Evolutionary conservation across 2,329 filamentous ascomycete genomes (phyloP), one percentile per base, ranked within the genome.

Genomic region (Dactylellina parvicollis): DNA sequence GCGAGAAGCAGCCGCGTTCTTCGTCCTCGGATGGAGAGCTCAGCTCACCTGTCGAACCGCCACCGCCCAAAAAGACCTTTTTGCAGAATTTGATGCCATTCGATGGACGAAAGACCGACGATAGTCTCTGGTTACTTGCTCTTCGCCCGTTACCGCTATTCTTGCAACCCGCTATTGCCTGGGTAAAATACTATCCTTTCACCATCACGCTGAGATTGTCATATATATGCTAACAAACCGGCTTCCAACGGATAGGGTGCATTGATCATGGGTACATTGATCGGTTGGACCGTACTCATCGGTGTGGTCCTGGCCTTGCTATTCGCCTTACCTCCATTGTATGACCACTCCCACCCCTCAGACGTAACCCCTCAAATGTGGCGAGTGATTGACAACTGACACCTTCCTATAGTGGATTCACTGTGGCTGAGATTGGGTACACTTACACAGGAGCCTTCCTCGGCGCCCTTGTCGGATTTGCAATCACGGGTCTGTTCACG

Each of bases 211-310:
- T 14, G 24, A 28, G 44, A 26, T 24, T 1, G 18, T 76, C 77
- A 44, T 76, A 66, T 34, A 26, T 56, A 28, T 28, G 38, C 49
- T 55, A 50, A 62, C 61, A 20, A 62, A 46, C 38, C 46, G 66
- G 66, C 50, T 71, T 49, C 52, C 40, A 18, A 56, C 65, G 65
- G 14, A 65, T 65, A 72, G 86, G 70, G 70, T n/a, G 32, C 61
- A 24, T 56, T 74, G 55, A 74, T 67, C 61, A 74, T 74, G 67
- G 93, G 93, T 14, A 87, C 91, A 3, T 87, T 96, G 79, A 96
- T 97, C 78, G 94, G 93, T 75, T 98, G 94, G 93, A 96, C 93
- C 0, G 91, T 97, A 14, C 92, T 97, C 79, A 94, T 96, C 76
- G 90, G 91, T 65, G 89, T 95, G 73, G 88, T 95, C 76, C 83